Conservation (phyloP, 176 grass and related monocot genomes). For the Cenchrus purpureus region DNA sequence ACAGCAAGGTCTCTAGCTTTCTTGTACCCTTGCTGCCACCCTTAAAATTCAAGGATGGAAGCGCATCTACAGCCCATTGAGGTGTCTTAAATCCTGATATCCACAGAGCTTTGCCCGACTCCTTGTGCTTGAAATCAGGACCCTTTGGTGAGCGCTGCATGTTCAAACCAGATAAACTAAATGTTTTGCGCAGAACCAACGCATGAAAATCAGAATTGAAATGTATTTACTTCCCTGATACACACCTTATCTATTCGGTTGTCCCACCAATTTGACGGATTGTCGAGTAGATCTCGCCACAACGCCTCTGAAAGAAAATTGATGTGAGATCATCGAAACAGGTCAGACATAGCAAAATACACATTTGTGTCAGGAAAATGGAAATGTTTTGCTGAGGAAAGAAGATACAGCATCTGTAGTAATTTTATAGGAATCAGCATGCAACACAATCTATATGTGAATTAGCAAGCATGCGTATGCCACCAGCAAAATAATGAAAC, state of each 20-base stretch:
- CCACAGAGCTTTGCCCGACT: constrained; percentile 67
- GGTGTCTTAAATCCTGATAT: constrained; percentile 46
- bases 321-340: not conserved
- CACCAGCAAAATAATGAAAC: not conserved
- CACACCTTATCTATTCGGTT: constrained; percentile 64
- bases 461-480: not conserved
- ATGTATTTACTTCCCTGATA: not conserved
- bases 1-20: constrained; percentile 51
- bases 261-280: constrained; percentile 81
- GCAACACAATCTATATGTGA: not conserved
- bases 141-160: constrained; percentile 44
- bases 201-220: not conserved
- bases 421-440: not conserved
- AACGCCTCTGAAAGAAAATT: constrained; percentile 53
- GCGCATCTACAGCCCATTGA: constrained; percentile 47
- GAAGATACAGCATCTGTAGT: not conserved
- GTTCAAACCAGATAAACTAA: not conserved
- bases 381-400: not conserved
- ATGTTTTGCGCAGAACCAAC: constrained; percentile 19
- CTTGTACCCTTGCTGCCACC: constrained; percentile 8
- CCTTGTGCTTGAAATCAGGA: constrained; percentile 83
- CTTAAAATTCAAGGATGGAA: constrained; percentile 51
- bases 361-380: not conserved
- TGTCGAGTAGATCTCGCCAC: constrained; percentile 72
- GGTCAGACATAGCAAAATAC: not conserved